Percentiles rank a stretch among this genome's conserved stretches.
These are phyloP conservation scores for Zizania palustris DNA, from an alignment of 202 grass and related monocot genomes.

Conservation along the genomic window DNA sequence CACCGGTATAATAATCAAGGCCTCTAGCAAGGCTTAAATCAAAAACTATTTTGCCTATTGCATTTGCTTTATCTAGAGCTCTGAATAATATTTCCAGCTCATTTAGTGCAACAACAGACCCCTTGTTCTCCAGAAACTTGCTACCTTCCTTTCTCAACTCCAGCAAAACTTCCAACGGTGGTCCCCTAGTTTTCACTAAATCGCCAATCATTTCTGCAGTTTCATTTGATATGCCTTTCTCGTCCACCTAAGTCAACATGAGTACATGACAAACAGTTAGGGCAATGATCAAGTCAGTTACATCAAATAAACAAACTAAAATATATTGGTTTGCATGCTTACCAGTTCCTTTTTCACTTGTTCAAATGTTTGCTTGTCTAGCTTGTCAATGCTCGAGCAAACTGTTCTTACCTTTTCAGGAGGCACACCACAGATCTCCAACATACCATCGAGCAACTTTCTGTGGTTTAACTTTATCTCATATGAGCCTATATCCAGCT, in stretches of 20 bases:
- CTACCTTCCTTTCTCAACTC: slow-evolving; percentile 76
- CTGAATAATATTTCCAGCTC: slow-evolving; percentile 87
- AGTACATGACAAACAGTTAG: slow-evolving; percentile 19
- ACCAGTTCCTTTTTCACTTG: slow-evolving; percentile 95
- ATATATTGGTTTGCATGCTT: slow-evolving; percentile 25
- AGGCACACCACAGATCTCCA: slow-evolving; percentile 97
- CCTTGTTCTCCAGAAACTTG: slow-evolving; percentile 73
- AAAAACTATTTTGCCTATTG: slow-evolving; percentile 74
- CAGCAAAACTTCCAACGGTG: slow-evolving; percentile 70
- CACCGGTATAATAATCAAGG: slow-evolving; percentile 96
- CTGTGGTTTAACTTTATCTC: slow-evolving; percentile 98
- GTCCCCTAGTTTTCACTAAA: slow-evolving; percentile 82
- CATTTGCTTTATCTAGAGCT: slow-evolving; percentile 84
- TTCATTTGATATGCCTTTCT: slow-evolving; percentile 90
- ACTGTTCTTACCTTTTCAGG: slow-evolving; percentile 94
- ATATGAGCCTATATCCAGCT: slow-evolving; percentile 79
- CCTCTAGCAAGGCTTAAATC: slow-evolving; percentile 97
- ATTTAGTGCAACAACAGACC: slow-evolving; percentile 72
- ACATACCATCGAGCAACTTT: slow-evolving; percentile 95
- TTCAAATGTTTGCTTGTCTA: slow-evolving; percentile 92
- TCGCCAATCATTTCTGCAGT: slow-evolving; percentile 80
- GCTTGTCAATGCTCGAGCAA: slow-evolving; percentile 97
- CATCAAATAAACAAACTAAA: slow-evolving; percentile 33
- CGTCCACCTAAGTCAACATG: slow-evolving; percentile 66
- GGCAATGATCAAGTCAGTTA: slow-evolving; percentile 4